Evolutionary conservation across 768 basidiomycete species (phyloP), one percentile per base, ranked within the genome.

Genomic region (Pleurotus platypus): DNA sequence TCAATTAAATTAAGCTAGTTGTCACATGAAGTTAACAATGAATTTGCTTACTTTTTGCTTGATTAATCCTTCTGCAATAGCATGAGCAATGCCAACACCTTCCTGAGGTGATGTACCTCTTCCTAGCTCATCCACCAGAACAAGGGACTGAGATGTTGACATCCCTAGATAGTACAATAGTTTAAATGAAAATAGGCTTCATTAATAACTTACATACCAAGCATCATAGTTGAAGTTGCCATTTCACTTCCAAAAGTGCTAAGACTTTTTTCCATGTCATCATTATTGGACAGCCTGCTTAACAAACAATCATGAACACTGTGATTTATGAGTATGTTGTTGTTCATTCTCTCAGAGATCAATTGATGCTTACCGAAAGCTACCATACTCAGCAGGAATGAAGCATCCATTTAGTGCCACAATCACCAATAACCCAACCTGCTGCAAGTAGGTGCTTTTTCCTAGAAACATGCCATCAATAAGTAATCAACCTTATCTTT

Each of bases 241-340:
- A 99, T 98, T 72, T 99, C 96, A 61, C 84, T 87, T 1, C 94
- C 93, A 71, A 99, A 99, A 0, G 97, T 98, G 62, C 94, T 97
- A 22, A 98, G 69, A 45, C 81, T 90, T 65, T 85, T 89, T 69
- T 96, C 93, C 66, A 94, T 80, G 62, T 93, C 88, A 64, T 98
- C 94, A 61, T 98, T 94, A 63, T 98, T 98, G 0, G 93, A 96
- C 15, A 99, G 75, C 2, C 96, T 84, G 0, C 87, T 89, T 22
- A 98, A 78, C 4, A 98, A 77, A 0, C 87, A 80, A 60, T 96
- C 92, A 59, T 95, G 89, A 2, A 94, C 78, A 26, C 90, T 92
- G 49, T 3, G 24, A 26, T 58, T 16, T 26, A 38, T 18, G 6
- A 20, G 49, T 9, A 1, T 20, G 15, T 11, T 7, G 16, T 39